phyloP scores from a whole-genome alignment of 441 rosid genomes.

The Gossypium trilobum region DNA sequence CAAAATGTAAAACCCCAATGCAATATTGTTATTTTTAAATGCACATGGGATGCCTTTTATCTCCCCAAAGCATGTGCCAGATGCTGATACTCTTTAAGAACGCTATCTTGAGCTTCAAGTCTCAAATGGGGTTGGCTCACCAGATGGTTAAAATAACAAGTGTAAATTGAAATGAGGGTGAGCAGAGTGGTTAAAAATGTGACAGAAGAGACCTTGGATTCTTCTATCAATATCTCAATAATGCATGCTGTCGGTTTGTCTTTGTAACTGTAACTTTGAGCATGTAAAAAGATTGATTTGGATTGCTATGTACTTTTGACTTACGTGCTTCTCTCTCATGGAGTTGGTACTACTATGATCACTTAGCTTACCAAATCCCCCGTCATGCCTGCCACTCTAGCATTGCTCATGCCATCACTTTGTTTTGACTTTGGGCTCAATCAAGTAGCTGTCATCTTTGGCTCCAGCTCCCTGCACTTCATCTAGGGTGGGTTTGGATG shows the following conservation, averaged over 20 bases:
- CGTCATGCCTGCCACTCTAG: constrained; percentile 8
- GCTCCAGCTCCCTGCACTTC: neutral
- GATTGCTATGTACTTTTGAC: constrained; percentile 13
- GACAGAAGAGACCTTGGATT: constrained; percentile 6
- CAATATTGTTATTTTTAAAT: neutral
- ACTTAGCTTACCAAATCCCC: neutral
- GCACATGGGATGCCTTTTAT: neutral
- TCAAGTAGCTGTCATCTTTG: constrained; percentile 5
- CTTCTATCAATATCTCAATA: neutral
- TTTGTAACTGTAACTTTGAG: neutral
- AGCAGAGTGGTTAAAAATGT: neutral
- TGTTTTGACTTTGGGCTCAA: constrained; percentile 9
- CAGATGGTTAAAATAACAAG: neutral
- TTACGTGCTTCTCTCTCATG: constrained; percentile 1
- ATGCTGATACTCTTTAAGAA: neutral
- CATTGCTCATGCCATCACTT: neutral
- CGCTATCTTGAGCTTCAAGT: neutral
- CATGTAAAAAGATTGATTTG: constrained; percentile 1
- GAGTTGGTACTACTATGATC: constrained; percentile 20
- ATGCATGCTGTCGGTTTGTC: neutral
- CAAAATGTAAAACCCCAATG: neutral
- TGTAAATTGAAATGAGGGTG: neutral
- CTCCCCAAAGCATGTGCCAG: neutral
- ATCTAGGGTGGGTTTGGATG: too few relatives aligned
- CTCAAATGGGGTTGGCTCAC: neutral